These are phyloP conservation scores for Alternaria gansuensis DNA, from an alignment of 2,329 filamentous ascomycete genomes.

Conservation along the genomic window DNA sequence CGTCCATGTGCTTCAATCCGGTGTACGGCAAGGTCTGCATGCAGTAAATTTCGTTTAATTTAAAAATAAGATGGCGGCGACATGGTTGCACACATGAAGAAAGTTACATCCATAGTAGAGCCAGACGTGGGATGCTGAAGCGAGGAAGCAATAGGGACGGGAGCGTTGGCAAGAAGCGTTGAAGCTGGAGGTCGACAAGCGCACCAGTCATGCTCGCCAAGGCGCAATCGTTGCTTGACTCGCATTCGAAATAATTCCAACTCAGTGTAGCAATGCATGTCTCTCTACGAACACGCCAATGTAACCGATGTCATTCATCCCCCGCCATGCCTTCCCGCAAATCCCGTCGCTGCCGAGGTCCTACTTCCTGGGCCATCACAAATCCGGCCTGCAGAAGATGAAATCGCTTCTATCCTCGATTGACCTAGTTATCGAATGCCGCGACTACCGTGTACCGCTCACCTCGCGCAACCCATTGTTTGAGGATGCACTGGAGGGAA, in stretches of 20 bases:
- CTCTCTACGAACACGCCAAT: constrained; percentile 3
- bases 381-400: constrained; percentile 81
- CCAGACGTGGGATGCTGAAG: neutral
- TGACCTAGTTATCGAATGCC: constrained; percentile 90
- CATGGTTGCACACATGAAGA: neutral
- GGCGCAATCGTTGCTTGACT: constrained; percentile 7
- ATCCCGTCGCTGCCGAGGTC: constrained; percentile 82
- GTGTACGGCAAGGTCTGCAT: no score
- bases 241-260: constrained; percentile 12
- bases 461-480: constrained; percentile 91
- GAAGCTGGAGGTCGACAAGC: neutral
- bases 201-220: constrained; percentile 17
- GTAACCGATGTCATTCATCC: constrained; percentile 64
- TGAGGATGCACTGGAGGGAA: constrained; percentile 76
- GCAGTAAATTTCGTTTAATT: neutral
- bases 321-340: constrained; percentile 75
- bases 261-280: neutral
- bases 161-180: neutral
- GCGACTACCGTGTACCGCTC: constrained; percentile 89
- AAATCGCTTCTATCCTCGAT: constrained; percentile 80
- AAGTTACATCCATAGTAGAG: neutral
- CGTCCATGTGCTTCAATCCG: no score
- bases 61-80: neutral
- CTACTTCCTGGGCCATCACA: constrained; percentile 95
- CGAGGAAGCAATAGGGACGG: neutral